phyloP scores from a whole-genome alignment of 768 basidiomycete species.

The Asterophora lycoperdoides region DNA sequence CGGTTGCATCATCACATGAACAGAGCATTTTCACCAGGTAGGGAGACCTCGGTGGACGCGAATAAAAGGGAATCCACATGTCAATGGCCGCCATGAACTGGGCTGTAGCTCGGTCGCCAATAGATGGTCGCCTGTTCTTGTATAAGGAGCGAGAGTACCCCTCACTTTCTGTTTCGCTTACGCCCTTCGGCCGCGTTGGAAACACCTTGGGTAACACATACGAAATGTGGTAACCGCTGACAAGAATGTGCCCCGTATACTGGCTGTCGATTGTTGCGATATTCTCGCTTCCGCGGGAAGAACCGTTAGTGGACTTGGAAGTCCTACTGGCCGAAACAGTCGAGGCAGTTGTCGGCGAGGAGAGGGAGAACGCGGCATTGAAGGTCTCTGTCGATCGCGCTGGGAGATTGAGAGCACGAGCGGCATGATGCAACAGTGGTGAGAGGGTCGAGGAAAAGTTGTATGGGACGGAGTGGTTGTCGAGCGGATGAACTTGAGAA shows the following conservation, averaged over 20 bases:
- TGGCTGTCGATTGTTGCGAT: slow-evolving; percentile 53
- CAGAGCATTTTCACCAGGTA: slow-evolving; percentile 50
- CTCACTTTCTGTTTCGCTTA: slow-evolving; percentile 29
- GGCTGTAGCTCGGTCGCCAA: slow-evolving; percentile 54
- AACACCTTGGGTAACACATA: slow-evolving; percentile 73
- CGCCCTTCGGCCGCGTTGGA: slow-evolving; percentile 25
- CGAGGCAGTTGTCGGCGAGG: slow-evolving; percentile 29
- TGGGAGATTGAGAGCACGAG: slow-evolving; percentile 63
- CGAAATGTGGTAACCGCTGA: slow-evolving; percentile 73
- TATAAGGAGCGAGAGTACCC: slow-evolving; percentile 21
- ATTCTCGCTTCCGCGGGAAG: slow-evolving; percentile 23
- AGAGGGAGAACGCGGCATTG: slow-evolving; percentile 46
- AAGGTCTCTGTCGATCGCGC: slow-evolving; percentile 58
- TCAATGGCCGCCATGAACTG: slow-evolving; percentile 84
- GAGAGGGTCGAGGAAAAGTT: slow-evolving; percentile 61
- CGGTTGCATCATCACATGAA: background rate
- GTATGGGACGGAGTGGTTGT: slow-evolving; percentile 67
- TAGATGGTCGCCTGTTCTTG: slow-evolving; percentile 46
- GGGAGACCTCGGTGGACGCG: slow-evolving; percentile 67
- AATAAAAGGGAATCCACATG: slow-evolving; percentile 66
- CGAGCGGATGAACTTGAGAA: slow-evolving; percentile 74
- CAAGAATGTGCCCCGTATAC: slow-evolving; percentile 71
- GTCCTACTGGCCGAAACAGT: slow-evolving; percentile 31
- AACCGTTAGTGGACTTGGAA: slow-evolving; percentile 30
- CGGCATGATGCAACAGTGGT: slow-evolving; percentile 65